These are phyloP conservation scores for Aotearoamyces nothofagi DNA, from an alignment of 2,329 filamentous ascomycete genomes.

Conservation along the genomic window DNA sequence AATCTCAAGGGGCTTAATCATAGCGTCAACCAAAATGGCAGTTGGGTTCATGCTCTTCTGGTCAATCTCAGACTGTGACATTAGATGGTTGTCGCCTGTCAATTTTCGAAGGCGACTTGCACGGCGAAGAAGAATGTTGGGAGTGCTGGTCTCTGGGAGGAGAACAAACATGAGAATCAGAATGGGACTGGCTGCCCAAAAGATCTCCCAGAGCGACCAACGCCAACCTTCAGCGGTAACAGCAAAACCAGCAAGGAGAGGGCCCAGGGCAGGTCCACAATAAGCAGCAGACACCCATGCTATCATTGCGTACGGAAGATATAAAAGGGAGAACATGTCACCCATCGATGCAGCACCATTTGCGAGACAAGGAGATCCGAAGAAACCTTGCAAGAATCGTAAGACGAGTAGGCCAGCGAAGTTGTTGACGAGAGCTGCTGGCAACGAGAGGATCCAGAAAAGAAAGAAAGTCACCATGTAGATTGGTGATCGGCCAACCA, in stretches of 20 bases:
- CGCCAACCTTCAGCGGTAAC: slow-evolving; percentile 42
- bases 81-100: slow-evolving; percentile 38
- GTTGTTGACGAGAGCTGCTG: slow-evolving; percentile 45
- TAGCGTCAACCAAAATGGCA: slow-evolving; percentile 33
- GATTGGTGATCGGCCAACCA: slow-evolving; percentile 50
- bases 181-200: slow-evolving; percentile 43
- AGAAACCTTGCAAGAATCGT: slow-evolving; percentile 50
- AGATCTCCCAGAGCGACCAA: slow-evolving; percentile 49
- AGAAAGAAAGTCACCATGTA: slow-evolving; percentile 54
- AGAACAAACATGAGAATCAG: slow-evolving; percentile 45
- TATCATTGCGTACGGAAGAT: slow-evolving; percentile 41
- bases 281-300: slow-evolving; percentile 41
- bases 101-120: slow-evolving; percentile 44
- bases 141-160: slow-evolving; percentile 46
- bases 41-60: slow-evolving; percentile 32
- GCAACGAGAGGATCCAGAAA: slow-evolving; percentile 52
- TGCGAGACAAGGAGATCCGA: slow-evolving; percentile 49
- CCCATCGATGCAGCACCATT: slow-evolving; percentile 36
- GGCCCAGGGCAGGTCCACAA: slow-evolving; percentile 39
- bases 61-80: slow-evolving; percentile 49
- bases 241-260: slow-evolving; percentile 43
- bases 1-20: slow-evolving; percentile 46
- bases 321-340: slow-evolving; percentile 37
- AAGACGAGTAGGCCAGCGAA: slow-evolving; percentile 48
- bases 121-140: slow-evolving; percentile 45